A percentile compares a stretch with the other conserved stretches of the same genome.
phyloP scores from a whole-genome alignment of 805 yeast species.

The Wickerhamiella azyma region DNA sequence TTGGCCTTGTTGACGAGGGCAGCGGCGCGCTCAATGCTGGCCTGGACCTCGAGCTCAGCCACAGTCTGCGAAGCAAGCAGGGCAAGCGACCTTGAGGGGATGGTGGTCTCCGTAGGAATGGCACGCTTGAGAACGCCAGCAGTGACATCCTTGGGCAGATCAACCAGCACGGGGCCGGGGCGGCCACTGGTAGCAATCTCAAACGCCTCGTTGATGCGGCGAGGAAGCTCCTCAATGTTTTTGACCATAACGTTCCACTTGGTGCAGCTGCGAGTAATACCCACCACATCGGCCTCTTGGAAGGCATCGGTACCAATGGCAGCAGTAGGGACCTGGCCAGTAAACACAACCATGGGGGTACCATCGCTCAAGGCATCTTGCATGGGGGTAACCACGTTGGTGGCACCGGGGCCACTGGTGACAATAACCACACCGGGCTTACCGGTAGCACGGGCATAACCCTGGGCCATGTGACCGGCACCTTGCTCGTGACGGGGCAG shows the following conservation, averaged over 20 bases:
- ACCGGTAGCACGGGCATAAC: slow-evolving; percentile 90
- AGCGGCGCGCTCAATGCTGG: slow-evolving; percentile 66
- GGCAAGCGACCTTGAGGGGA: slow-evolving; percentile 44
- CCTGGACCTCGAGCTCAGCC: slow-evolving; percentile 53
- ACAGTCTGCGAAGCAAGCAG: slow-evolving; percentile 57
- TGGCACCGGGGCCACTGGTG: slow-evolving; percentile 99
- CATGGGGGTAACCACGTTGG: slow-evolving; percentile 96
- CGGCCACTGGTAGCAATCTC: slow-evolving; percentile 93
- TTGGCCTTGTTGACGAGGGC: slow-evolving; percentile 66
- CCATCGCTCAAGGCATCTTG: slow-evolving; percentile 97
- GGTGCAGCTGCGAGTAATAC: slow-evolving; percentile 93
- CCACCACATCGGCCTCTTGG: slow-evolving; percentile 98
- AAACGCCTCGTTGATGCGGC: slow-evolving; percentile 93
- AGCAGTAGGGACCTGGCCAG: slow-evolving; percentile 93
- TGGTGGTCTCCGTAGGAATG: slow-evolving; percentile 77
- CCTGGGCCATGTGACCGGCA: slow-evolving; percentile 99
- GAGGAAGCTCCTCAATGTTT: slow-evolving; percentile 83
- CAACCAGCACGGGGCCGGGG: slow-evolving; percentile 97
- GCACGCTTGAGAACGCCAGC: slow-evolving; percentile 78
- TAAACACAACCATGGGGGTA: slow-evolving; percentile 88
- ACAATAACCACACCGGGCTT: slow-evolving; percentile 96
- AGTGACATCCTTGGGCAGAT: slow-evolving; percentile 95
- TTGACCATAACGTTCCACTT: slow-evolving; percentile 99
- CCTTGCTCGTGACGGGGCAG: slow-evolving; percentile 98
- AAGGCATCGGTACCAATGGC: slow-evolving; percentile 98